Conservation (phyloP, 2,329 filamentous ascomycete genomes). For the Neodidymelliopsis sp. region DNA sequence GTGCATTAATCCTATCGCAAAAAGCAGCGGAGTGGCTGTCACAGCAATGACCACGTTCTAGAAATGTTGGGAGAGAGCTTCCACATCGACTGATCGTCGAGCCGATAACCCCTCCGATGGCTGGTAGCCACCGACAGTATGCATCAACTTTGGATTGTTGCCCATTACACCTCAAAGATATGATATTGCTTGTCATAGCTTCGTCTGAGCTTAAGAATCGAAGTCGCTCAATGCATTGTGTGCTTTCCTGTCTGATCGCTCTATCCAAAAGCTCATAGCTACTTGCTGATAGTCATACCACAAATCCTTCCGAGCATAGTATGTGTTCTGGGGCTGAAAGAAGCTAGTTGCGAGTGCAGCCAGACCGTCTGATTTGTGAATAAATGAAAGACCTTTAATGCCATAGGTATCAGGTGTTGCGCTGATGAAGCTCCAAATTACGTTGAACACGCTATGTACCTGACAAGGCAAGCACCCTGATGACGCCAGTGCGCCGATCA, state of each 20-base stretch:
- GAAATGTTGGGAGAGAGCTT: slow-evolving; percentile 18
- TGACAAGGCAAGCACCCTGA: slow-evolving; percentile 18
- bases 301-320: neutral
- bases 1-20: slow-evolving; percentile 34
- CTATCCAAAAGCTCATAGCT: neutral
- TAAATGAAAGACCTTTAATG: too few relatives aligned
- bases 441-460: slow-evolving; percentile 20
- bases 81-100: slow-evolving; percentile 11
- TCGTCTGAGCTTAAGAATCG: neutral
- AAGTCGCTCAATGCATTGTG: neutral
- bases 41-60: slow-evolving; percentile 14
- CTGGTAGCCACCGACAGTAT: neutral
- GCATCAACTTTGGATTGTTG: slow-evolving; percentile 5
- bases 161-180: neutral
- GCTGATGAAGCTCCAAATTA: slow-evolving; percentile 8
- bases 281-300: neutral
- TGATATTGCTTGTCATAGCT: neutral
- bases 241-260: too few relatives aligned
- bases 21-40: slow-evolving; percentile 25
- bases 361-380: too few relatives aligned
- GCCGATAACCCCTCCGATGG: slow-evolving; percentile 9
- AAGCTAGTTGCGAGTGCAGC: too few relatives aligned
- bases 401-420: too few relatives aligned
- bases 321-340: too few relatives aligned
- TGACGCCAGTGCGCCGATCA: slow-evolving; percentile 21